phyloP scores from a whole-genome alignment of 2,329 filamentous ascomycete species.

The Madurella mycetomatis region DNA sequence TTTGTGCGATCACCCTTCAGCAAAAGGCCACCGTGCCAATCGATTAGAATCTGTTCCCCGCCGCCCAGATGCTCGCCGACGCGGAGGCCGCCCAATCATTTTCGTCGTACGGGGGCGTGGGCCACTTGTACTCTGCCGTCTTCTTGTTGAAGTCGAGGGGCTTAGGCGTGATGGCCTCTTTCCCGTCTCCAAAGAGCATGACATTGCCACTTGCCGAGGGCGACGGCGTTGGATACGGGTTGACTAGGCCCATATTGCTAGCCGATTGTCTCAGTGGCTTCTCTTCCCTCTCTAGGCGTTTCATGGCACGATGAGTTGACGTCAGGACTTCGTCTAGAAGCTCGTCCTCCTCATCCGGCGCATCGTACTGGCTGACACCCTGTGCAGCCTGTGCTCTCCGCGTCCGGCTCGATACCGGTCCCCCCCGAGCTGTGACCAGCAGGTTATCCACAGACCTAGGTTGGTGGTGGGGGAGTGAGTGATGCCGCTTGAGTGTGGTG shows the following conservation, averaged over 20 bases:
- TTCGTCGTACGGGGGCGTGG: slow-evolving; percentile 92
- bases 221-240: slow-evolving; percentile 63
- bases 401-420: slow-evolving; percentile 73
- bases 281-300: slow-evolving; percentile 58
- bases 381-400: slow-evolving; percentile 71
- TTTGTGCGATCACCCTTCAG: slow-evolving; percentile 7
- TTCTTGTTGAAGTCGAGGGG: slow-evolving; percentile 65
- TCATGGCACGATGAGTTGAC: slow-evolving; percentile 71
- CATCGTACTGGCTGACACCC: slow-evolving; percentile 81
- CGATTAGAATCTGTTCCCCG: slow-evolving; percentile 58
- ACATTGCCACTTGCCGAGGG: slow-evolving; percentile 79
- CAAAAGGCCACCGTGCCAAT: slow-evolving; percentile 15
- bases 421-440: slow-evolving; percentile 48
- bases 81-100: slow-evolving; percentile 85
- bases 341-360: slow-evolving; percentile 94
- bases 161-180: slow-evolving; percentile 60
- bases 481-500: slow-evolving; percentile 58
- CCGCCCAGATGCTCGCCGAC: slow-evolving; percentile 74
- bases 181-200: slow-evolving; percentile 65
- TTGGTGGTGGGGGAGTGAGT: slow-evolving; percentile 60
- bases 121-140: slow-evolving; percentile 67
- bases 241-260: slow-evolving; percentile 57
- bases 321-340: slow-evolving; percentile 83
- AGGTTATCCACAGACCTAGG: slow-evolving; percentile 62
- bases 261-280: slow-evolving; percentile 57